Conservation (phyloP, 192 early-diverging fungal genomes). For the Funneliformis mosseae region DNA sequence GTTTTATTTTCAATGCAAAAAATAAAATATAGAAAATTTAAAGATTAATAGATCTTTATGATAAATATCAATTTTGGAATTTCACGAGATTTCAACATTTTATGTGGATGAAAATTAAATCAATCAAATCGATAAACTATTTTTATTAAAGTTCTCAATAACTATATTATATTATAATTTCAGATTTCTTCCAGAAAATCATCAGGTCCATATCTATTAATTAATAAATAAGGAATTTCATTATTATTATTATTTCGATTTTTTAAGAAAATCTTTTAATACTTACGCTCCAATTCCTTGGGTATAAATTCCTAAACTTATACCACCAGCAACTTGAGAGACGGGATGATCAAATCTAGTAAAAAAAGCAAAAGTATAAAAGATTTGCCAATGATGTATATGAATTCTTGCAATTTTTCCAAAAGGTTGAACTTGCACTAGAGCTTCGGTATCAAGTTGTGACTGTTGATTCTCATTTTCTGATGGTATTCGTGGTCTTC, state of each 20-base stretch:
- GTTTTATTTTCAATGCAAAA: too few relatives aligned
- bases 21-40: too few relatives aligned
- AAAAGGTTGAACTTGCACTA: neutral
- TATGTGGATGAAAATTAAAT: too few relatives aligned
- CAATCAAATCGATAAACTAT: too few relatives aligned
- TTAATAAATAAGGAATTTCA: neutral
- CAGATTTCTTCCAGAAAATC: neutral
- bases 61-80: too few relatives aligned
- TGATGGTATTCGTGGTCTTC: neutral
- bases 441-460: neutral
- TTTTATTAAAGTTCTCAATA: too few relatives aligned
- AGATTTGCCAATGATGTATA: constrained; percentile 84
- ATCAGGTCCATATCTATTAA: constrained; percentile 22
- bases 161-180: neutral
- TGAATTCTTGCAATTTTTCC: constrained; percentile 37
- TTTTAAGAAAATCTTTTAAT: neutral
- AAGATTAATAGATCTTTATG: too few relatives aligned
- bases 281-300: constrained; percentile 55
- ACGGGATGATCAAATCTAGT: constrained; percentile 72
- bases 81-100: too few relatives aligned
- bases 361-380: constrained; percentile 79
- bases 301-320: constrained; percentile 71
- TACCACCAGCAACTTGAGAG: constrained; percentile 68
- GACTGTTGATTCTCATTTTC: neutral
- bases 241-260: neutral